These are phyloP conservation scores for Oryza longistaminata DNA, from an alignment of 176 grass and related monocot species.

Conservation along the genomic window DNA sequence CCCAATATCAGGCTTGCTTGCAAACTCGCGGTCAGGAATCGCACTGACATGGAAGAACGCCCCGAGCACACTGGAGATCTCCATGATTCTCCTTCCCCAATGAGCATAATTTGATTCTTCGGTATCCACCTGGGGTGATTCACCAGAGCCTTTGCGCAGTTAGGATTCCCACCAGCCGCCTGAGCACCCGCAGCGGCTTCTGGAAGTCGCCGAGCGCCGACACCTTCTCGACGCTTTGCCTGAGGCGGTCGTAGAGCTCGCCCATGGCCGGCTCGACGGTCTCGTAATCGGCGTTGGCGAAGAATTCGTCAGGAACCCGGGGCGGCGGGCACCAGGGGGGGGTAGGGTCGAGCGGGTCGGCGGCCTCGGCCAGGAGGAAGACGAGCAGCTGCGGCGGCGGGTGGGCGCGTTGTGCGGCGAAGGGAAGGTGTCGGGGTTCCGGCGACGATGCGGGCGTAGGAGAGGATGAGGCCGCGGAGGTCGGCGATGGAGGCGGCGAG, in stretches of 20 bases:
- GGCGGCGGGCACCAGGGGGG: conserved; percentile 47
- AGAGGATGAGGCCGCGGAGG: conserved; percentile 60
- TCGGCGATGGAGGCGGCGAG: conserved; percentile 61
- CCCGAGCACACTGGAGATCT: conserved; percentile 72
- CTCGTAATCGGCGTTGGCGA: conserved; percentile 59
- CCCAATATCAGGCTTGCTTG: conserved; percentile 70
- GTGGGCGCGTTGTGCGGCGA: conserved; percentile 34
- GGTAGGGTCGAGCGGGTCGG: conserved; percentile 56
- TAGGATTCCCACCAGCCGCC: conserved; percentile 57
- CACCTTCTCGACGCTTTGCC: conserved; percentile 61
- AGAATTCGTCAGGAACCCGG: conserved; percentile 81
- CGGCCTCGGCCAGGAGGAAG: conserved; percentile 75
- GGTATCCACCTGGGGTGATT: conserved; percentile 92
- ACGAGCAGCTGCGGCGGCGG: conserved; percentile 54
- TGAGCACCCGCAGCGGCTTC: conserved; percentile 71
- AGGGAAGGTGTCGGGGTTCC: conserved; percentile 74
- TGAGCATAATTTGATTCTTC: conserved; percentile 54
- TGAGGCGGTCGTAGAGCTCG: conserved; percentile 75
- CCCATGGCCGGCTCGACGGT: conserved; percentile 57
- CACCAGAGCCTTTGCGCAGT: conserved; percentile 76
- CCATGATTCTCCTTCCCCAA: conserved; percentile 86
- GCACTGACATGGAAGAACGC: conserved; percentile 91
- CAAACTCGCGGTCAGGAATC: conserved; percentile 72
- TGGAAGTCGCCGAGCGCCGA: conserved; percentile 85
- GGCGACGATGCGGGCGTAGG: conserved; percentile 72